A percentile compares a stretch with the other conserved stretches of the same genome.
Evolutionary conservation across 2,329 filamentous ascomycete species (phyloP).

Genomic region (Lecanicillium sp.): DNA sequence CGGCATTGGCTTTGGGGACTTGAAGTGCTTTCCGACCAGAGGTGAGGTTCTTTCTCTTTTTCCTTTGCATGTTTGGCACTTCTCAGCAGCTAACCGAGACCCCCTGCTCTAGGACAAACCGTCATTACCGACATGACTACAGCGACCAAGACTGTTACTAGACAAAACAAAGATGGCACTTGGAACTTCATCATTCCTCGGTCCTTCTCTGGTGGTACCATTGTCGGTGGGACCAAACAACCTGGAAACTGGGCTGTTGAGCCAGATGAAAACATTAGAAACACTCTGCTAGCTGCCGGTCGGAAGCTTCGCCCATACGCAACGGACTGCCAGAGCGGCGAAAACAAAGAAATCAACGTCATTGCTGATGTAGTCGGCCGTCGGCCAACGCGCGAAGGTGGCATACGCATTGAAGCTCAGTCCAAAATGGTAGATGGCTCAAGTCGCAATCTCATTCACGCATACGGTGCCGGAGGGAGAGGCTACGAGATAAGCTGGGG

Average conservation of each 20-base stretch:
- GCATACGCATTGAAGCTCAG: constrained; percentile 21
- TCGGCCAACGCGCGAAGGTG: constrained; percentile 33
- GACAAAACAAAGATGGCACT: constrained; percentile 52
- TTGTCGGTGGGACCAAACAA: constrained; percentile 58
- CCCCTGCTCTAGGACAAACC: constrained; percentile 20
- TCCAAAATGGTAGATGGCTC: too few relatives aligned
- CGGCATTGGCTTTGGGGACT: constrained; percentile 24
- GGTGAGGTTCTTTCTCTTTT: constrained; percentile 13
- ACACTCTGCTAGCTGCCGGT: constrained; percentile 33
- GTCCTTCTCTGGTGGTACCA: constrained; percentile 50
- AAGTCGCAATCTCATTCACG: constrained; percentile 32
- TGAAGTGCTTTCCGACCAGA: constrained; percentile 24
- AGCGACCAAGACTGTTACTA: constrained; percentile 38
- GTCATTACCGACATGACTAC: constrained; percentile 27
- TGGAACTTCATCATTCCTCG: constrained; percentile 57
- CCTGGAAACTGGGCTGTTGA: constrained; percentile 42
- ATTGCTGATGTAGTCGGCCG: constrained; percentile 35
- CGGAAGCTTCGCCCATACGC: constrained; percentile 20
- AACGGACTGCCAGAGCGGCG: constrained; percentile 2
- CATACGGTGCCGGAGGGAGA: constrained; percentile 53
- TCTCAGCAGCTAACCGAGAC: constrained; percentile 6
- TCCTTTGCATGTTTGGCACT: not conserved
- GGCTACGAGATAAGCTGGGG: constrained; percentile 56
- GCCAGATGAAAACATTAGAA: constrained; percentile 36
- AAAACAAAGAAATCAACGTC: constrained; percentile 21